phyloP scores from a whole-genome alignment of 345 rosid genomes.

The Eucalyptus curtisii region DNA sequence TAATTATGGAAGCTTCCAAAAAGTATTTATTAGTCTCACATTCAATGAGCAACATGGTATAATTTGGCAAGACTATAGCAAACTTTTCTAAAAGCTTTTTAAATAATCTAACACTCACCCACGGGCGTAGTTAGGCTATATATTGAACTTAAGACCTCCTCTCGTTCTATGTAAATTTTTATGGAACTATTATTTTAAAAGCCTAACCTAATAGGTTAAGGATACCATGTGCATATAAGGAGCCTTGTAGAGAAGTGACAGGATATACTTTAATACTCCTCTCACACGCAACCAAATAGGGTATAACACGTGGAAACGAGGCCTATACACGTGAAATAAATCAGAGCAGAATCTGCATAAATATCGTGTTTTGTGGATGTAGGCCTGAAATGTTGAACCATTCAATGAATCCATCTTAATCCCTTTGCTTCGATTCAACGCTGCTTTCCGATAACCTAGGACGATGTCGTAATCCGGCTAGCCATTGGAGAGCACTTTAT shows the following conservation, averaged over 20 bases:
- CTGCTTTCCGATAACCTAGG: background rate
- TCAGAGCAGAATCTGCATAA: background rate
- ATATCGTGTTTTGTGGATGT: background rate
- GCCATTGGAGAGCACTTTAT: background rate
- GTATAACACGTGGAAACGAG: background rate
- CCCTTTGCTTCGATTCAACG: background rate
- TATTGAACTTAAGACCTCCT: background rate
- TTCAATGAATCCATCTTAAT: background rate
- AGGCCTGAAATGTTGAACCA: background rate
- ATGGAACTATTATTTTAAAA: background rate
- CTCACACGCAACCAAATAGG: background rate
- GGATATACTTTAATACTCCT: background rate
- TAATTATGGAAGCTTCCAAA: background rate
- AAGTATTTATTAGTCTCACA: background rate
- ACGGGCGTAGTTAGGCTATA: background rate
- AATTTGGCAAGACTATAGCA: background rate
- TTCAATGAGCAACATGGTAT: background rate
- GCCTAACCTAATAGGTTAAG: background rate
- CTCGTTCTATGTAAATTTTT: background rate
- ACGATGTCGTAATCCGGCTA: background rate
- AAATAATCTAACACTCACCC: background rate
- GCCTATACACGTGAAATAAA: background rate
- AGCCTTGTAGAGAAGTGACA: background rate
- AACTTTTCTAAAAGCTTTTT: background rate
- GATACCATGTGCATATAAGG: background rate